These are phyloP conservation scores for Corymbia calophylla DNA, from an alignment of 441 rosid species.

Conservation along the genomic window DNA sequence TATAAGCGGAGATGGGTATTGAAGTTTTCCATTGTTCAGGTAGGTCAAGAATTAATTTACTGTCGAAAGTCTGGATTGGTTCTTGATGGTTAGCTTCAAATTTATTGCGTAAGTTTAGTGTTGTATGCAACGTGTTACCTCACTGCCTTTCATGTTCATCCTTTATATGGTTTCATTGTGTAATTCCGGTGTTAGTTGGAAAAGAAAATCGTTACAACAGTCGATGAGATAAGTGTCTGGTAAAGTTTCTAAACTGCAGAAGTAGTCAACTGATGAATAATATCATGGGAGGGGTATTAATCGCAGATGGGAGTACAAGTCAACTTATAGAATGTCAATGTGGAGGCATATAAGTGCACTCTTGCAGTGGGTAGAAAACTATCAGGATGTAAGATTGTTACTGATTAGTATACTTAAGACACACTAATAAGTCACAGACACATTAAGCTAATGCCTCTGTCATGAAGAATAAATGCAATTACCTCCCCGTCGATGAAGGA, in stretches of 20 bases:
- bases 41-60: constrained; percentile 1
- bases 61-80: background rate
- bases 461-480: background rate
- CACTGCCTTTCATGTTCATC: background rate
- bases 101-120: background rate
- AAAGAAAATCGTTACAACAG: background rate
- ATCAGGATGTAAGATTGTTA: background rate
- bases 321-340: background rate
- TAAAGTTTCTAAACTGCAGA: background rate
- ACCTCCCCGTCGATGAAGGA: background rate
- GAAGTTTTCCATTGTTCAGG: constrained; percentile 89
- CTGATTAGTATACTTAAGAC: background rate
- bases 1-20: constrained; percentile 60
- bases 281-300: background rate
- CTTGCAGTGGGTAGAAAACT: background rate
- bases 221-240: background rate
- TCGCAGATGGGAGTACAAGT: background rate
- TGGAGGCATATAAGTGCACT: background rate
- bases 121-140: background rate
- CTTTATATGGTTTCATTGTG: background rate
- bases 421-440: background rate
- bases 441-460: background rate
- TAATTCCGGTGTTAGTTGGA: background rate
- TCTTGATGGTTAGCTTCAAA: background rate
- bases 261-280: background rate